Evolutionary conservation across 148 eudicot genomes (phyloP).

Genomic region (Fagopyrum esculentum): DNA sequence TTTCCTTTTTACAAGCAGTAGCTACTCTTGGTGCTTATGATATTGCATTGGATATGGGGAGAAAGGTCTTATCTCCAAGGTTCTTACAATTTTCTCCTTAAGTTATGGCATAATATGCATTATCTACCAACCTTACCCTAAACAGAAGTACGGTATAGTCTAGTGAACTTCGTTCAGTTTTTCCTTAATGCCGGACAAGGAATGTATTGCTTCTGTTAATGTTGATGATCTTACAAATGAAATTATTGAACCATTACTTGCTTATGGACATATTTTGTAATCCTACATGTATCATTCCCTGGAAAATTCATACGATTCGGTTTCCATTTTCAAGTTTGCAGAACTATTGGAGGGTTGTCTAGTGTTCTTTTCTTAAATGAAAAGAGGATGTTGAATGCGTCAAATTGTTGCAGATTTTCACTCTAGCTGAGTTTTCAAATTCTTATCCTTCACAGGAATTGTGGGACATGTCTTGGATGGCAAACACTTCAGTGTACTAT

Average conservation of each 20-base stretch:
- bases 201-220: background rate
- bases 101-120: background rate
- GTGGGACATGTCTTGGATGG: constrained; percentile 85
- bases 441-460: constrained; percentile 43
- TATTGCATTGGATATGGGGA: constrained; percentile 75
- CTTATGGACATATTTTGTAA: background rate
- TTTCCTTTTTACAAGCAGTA: constrained; percentile 42
- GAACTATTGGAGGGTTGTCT: background rate
- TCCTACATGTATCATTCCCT: background rate
- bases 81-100: constrained; percentile 19
- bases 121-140: background rate
- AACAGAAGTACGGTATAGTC: background rate
- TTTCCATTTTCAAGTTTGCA: background rate
- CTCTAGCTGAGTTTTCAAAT: background rate
- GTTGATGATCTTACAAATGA: background rate
- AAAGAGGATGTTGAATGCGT: background rate
- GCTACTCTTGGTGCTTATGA: constrained; percentile 83
- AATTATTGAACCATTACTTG: background rate
- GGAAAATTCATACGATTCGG: background rate
- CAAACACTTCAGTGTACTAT: constrained; percentile 79
- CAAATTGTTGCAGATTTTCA: background rate
- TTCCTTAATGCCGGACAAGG: background rate
- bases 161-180: background rate
- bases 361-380: background rate
- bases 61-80: constrained; percentile 83